phyloP scores from a whole-genome alignment of 73 alveolate species.

The Diophrys appendiculata region DNA sequence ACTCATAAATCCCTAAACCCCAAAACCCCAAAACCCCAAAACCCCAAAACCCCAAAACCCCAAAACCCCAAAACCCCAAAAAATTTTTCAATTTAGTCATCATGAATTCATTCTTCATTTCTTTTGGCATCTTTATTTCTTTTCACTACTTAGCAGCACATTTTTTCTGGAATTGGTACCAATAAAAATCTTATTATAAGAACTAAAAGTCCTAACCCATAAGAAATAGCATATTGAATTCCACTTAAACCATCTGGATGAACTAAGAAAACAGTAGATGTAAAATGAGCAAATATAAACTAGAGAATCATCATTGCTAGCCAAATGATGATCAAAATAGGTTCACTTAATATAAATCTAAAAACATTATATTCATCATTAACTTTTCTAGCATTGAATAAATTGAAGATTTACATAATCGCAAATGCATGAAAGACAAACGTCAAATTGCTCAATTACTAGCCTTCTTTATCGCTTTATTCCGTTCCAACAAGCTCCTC shows the following conservation, averaged over 20 bases:
- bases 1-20: too few species aligned
- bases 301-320: neutral
- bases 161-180: constrained; percentile 63
- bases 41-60: too few species aligned
- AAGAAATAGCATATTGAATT: constrained; percentile 19
- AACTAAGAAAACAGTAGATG: neutral
- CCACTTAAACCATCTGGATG: constrained; percentile 16
- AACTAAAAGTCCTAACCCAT: constrained; percentile 27
- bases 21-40: too few species aligned
- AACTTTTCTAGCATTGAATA: constrained; percentile 80
- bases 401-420: constrained; percentile 86
- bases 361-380: constrained; percentile 72
- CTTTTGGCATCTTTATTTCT: constrained; percentile 4
- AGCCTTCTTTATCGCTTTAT: constrained; percentile 9
- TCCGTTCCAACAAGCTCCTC: constrained; percentile 58
- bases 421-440: constrained; percentile 85
- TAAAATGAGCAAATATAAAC: neutral
- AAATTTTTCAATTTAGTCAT: too few species aligned
- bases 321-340: constrained; percentile 41
- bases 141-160: constrained; percentile 30
- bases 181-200: constrained; percentile 30
- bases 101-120: too few species aligned
- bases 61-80: too few species aligned
- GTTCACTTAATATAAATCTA: constrained; percentile 50
- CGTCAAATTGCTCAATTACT: constrained; percentile 44